Conservation (phyloP, 2,329 filamentous ascomycete genomes). For the Calonectria crousiana region DNA sequence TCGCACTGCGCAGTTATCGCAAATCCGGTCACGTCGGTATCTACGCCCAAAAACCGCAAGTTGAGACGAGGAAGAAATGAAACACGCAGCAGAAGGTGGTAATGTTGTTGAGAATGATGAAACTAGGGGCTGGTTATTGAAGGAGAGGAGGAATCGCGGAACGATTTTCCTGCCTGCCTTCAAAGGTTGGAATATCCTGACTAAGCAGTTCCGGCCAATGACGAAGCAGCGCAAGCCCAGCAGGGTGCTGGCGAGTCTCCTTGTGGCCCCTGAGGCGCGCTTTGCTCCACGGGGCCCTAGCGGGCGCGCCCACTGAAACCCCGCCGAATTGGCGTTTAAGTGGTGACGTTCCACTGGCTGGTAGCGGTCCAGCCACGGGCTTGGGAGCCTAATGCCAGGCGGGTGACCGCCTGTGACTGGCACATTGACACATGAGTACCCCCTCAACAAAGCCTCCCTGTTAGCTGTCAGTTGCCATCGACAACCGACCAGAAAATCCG, state of each 20-base stretch:
- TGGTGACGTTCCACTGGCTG: conserved; percentile 17
- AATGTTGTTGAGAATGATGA: conserved; percentile 51
- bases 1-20: conserved; percentile 12
- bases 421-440: conserved; percentile 21
- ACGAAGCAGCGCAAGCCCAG: conserved; percentile 17
- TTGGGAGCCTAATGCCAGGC: background rate
- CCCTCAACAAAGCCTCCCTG: conserved; percentile 20
- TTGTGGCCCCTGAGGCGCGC: background rate
- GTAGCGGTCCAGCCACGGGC: background rate
- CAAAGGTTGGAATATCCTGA: conserved; percentile 33
- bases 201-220: conserved; percentile 37
- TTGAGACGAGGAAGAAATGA: conserved; percentile 3
- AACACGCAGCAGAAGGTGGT: conserved; percentile 5
- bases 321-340: conserved; percentile 19
- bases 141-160: conserved; percentile 34
- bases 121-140: conserved; percentile 24
- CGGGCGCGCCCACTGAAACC: conserved; percentile 9
- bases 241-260: conserved; percentile 5
- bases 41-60: conserved; percentile 10
- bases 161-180: conserved; percentile 34
- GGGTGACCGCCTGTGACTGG: conserved; percentile 2
- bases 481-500: conserved; percentile 22
- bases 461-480: conserved; percentile 13
- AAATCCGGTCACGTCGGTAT: background rate
- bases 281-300: conserved; percentile 9